A percentile compares a stretch with the other conserved stretches of the same genome.
Evolutionary conservation across 805 yeast genomes (phyloP).

Genomic region (Candida cerambycidarum): DNA sequence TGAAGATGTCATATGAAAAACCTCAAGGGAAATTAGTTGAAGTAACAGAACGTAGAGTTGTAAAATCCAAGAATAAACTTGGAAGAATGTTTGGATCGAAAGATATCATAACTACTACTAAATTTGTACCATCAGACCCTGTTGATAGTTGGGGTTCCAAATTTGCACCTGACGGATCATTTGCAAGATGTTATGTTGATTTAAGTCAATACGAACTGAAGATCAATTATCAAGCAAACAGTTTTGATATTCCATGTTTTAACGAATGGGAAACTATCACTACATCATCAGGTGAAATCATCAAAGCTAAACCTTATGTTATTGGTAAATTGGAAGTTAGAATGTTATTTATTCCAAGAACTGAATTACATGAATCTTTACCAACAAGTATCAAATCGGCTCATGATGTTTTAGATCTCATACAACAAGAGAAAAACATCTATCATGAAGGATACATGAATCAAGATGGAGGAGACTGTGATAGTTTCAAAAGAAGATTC

Average conservation of each 20-base stretch:
- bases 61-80: conserved; percentile 43
- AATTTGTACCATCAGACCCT: conserved; percentile 50
- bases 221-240: conserved; percentile 52
- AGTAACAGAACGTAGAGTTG: conserved; percentile 55
- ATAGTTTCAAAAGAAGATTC: conserved; percentile 68
- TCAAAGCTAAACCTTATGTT: conserved; percentile 48
- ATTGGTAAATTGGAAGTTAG: conserved; percentile 68
- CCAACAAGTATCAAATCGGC: conserved; percentile 66
- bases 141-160: conserved; percentile 60
- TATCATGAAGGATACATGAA: conserved; percentile 66
- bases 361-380: conserved; percentile 56
- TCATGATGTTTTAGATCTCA: conserved; percentile 32
- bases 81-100: conserved; percentile 51
- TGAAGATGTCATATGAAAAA: conserved; percentile 62
- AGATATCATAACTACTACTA: conserved; percentile 49
- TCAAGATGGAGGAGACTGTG: conserved; percentile 92
- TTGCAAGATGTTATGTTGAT: conserved; percentile 72
- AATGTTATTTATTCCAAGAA: conserved; percentile 68
- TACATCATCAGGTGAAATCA: conserved; percentile 20
- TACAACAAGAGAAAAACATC: conserved; percentile 24
- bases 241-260: conserved; percentile 59
- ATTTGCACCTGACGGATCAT: conserved; percentile 86
- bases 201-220: conserved; percentile 58
- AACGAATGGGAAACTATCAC: conserved; percentile 74
- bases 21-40: conserved; percentile 55